phyloP scores from a whole-genome alignment of 495 filamentous ascomycete species.

The Xylaria scruposa region DNA sequence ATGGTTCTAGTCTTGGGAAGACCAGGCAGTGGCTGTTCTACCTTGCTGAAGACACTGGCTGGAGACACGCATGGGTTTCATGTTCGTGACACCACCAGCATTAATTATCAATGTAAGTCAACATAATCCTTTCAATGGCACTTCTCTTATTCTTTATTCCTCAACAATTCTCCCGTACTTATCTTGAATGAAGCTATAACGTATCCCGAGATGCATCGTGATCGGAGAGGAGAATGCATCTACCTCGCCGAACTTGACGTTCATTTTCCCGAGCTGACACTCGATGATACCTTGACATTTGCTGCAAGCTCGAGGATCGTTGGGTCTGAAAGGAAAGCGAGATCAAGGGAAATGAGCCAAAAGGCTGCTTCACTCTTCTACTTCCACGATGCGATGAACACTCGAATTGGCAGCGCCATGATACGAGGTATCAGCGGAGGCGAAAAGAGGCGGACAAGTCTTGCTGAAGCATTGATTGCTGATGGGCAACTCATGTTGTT shows the following conservation, averaged over 20 bases:
- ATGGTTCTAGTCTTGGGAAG: constrained; percentile 73
- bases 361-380: no score
- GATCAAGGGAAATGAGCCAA: no score
- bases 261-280: constrained; percentile 21
- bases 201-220: no score
- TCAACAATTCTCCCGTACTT: no score
- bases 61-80: constrained; percentile 52
- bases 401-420: constrained; percentile 83
- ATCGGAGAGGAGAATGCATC: no score
- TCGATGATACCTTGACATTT: constrained; percentile 58
- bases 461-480: constrained; percentile 54
- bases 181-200: no score
- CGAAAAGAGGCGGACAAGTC: constrained; percentile 63
- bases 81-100: constrained; percentile 49
- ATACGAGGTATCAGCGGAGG: constrained; percentile 74
- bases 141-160: no score
- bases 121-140: no score
- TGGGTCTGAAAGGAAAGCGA: no score
- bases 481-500: no score
- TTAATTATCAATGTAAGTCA: constrained; percentile 66
- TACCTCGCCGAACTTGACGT: neutral
- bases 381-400: no score
- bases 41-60: constrained; percentile 72
- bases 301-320: no score
- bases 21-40: constrained; percentile 75